Evolutionary conservation across 1,139 yeast species (phyloP), one percentile per base, ranked within the genome.

Genomic region (Lodderomyces parapsilosis): DNA sequence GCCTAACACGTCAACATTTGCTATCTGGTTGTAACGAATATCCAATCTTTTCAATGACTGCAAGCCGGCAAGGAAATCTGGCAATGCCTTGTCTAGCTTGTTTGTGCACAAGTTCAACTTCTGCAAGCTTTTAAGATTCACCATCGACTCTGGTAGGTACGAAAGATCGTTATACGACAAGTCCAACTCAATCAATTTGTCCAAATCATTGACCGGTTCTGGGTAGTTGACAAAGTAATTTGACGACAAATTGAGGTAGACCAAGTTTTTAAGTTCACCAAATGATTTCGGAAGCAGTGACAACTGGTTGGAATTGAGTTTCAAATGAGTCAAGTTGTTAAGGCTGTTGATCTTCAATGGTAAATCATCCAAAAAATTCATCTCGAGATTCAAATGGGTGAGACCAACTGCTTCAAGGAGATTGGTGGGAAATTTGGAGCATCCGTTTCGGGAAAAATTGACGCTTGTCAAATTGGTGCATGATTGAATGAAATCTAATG

Each of bases 401-500:
- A 93, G 71, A 41, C 80, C 76, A 35, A 75, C 73, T 0, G 95
- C 90, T 50, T 83, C 83, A 4, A 84, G 72, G 40, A 91, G 74
- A 52, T 87, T 85, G 32, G 71, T 61, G 1, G 97, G 97, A 57
- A 91, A 86, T 42, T 71, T 75, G 8, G 84, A 78, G 14, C 88
- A 80, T 44, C 95, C 86, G 55, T 88, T 86, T 48, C 81, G 74
- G 1, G 88, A 80, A 68, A 83, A 88, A 43, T 81, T 75, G 46
- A 90, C 72, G 44, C 80, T 77, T 25, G 78, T 76, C 51, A 91
- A 69, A 55, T 86, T 86, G 40, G 80, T 76, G 52, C 96, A 86
- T 23, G 88, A 81, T 58, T 89, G 96, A 52, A 90, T 83, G 58
- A 90, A 90, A 59, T 90, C 96, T 45, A 81, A 66, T 0, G 97